Percentiles rank a stretch among this genome's conserved stretches.
These are phyloP conservation scores for Kwoniella newhampshirensis DNA, from an alignment of 768 basidiomycete species.

Conservation along the genomic window DNA sequence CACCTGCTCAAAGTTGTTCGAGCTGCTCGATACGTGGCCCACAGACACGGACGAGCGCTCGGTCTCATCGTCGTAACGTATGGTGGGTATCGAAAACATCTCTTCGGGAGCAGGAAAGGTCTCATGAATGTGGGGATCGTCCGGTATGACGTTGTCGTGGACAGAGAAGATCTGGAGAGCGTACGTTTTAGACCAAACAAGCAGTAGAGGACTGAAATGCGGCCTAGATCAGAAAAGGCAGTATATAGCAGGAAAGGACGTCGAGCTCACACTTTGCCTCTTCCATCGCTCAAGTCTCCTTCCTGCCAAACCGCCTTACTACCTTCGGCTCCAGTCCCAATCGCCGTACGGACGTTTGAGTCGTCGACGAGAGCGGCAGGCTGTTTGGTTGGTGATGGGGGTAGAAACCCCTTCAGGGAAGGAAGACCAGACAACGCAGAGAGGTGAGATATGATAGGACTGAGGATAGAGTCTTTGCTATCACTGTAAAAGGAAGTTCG, in stretches of 20 bases:
- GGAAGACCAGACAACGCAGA: conserved; percentile 28
- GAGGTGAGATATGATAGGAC: conserved; percentile 26
- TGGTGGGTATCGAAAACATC: conserved; percentile 24
- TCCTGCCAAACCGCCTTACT: conserved; percentile 27
- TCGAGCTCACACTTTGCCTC: conserved; percentile 27
- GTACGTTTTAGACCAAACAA: conserved; percentile 16
- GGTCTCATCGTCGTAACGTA: conserved; percentile 18
- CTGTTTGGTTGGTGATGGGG: conserved; percentile 22
- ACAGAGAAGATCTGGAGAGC: conserved; percentile 37
- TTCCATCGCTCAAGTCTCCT: conserved; percentile 31
- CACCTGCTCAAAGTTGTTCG: background rate
- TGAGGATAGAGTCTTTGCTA: conserved; percentile 25
- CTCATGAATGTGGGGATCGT: conserved; percentile 35
- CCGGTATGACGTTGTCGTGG: conserved; percentile 12
- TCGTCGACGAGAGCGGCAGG: background rate
- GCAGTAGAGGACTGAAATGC: conserved; percentile 21
- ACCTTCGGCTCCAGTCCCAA: background rate
- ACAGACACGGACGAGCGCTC: conserved; percentile 2
- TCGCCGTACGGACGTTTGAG: background rate
- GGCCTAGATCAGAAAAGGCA: background rate
- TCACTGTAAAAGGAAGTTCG: background rate
- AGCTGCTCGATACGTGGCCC: background rate
- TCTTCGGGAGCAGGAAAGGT: conserved; percentile 34
- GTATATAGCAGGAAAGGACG: background rate
- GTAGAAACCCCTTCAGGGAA: conserved; percentile 30